A percentile compares a stretch with the other conserved stretches of the same genome.
Evolutionary conservation across 2,329 filamentous ascomycete genomes (phyloP).

Genomic region (Cordyceps cicadae): DNA sequence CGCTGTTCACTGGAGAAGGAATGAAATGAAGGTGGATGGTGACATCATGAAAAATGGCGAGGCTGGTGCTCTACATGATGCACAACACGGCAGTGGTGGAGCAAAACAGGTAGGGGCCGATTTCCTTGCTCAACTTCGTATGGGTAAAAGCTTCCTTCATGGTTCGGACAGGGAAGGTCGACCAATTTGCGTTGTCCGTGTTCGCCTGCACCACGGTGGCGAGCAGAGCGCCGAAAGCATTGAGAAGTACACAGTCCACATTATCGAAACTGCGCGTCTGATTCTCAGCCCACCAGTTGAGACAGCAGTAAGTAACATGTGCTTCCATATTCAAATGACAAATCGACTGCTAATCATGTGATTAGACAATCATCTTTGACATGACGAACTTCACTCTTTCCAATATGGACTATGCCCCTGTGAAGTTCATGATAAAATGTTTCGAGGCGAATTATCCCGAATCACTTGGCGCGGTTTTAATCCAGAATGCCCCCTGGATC

Average conservation of each 20-base stretch:
- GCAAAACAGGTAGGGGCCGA: conserved; percentile 63
- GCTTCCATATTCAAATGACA: background rate
- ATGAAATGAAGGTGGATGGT: conserved; percentile 80
- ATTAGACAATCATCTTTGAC: conserved; percentile 83
- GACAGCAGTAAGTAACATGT: conserved; percentile 66
- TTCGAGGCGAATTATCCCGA: conserved; percentile 99
- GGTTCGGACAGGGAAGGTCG: conserved; percentile 76
- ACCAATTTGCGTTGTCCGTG: conserved; percentile 80
- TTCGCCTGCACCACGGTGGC: conserved; percentile 69
- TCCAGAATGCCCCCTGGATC: conserved; percentile 95
- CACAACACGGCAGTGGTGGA: conserved; percentile 46
- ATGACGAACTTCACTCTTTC: conserved; percentile 90
- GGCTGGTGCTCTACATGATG: conserved; percentile 51
- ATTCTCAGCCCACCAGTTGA: conserved; percentile 72
- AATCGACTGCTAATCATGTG: conserved; percentile 17
- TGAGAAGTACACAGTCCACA: conserved; percentile 84
- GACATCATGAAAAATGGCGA: conserved; percentile 78
- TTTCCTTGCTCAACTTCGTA: conserved; percentile 72
- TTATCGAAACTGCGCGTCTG: conserved; percentile 90
- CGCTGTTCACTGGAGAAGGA: conserved; percentile 83
- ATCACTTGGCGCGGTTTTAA: conserved; percentile 76
- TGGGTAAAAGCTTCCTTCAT: conserved; percentile 91
- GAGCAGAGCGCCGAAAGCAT: conserved; percentile 76
- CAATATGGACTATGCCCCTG: conserved; percentile 96
- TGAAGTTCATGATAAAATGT: conserved; percentile 99